Base-by-base conservation (phyloP, 192 early-diverging fungal genomes). In the Coemansia sp. region DNA sequence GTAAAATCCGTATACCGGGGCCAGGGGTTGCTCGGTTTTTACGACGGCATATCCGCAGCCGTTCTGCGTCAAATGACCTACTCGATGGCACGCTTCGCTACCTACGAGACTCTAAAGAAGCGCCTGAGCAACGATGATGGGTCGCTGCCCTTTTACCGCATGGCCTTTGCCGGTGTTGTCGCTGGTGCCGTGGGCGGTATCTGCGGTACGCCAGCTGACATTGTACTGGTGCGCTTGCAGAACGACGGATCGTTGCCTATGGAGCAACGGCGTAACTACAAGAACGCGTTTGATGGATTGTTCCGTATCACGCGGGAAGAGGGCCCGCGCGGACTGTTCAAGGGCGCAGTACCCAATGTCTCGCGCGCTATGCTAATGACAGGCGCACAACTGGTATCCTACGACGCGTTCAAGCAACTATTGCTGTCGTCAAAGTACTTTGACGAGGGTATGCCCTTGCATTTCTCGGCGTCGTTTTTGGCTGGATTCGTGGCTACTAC, bases 331-430 rank as follows among this genome's bases (percentile, higher is more conserved):
- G 90, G 92, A 4, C 75, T 99, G 42, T 94, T 95, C 80, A 89
- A 95, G 73, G 97, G 97, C 40, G 73, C 95, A 1, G 93, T 92
- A 0, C 94, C 97, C 24, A 96, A 96, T 42, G 85, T 95, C 51
- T 89, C 94, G 53, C 85, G 97, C 45, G 95, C 97, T 6, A 91
- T 98, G 74, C 86, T 95, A 40, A 93, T 93, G 87, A 91, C 87
- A 10, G 81, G 83, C 8, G 86, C 88, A 0, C 92, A 93, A 63
- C 80, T 91, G 27, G 85, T 85, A 25, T 88, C 87, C 1, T 95
- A 95, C 77, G 94, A 95, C 67, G 82, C 73, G 15, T 89, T 90
- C 69, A 95, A 95, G 82, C 78, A 89, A 15, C 56, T 89, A n/a
- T 72, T 95, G 38, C 66, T 93, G 31, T 65, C 79, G 7, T 85